Conservation (phyloP, 192 early-diverging fungal genomes). For the Coemansia sp. region DNA sequence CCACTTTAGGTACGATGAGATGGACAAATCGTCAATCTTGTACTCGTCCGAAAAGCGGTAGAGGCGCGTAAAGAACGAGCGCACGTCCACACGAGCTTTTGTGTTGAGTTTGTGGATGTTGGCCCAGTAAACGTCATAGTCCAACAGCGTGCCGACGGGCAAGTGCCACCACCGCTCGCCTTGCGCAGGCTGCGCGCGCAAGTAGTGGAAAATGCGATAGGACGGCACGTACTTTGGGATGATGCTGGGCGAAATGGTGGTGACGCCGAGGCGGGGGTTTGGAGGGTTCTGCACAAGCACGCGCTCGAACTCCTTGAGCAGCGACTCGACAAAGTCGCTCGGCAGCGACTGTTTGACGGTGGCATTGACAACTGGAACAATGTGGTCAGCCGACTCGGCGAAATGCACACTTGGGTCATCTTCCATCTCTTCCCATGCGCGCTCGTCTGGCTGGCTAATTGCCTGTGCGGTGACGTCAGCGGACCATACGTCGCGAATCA, state of each 20-base stretch:
- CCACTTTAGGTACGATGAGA: constrained; percentile 43
- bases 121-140: constrained; percentile 53
- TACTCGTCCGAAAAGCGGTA: constrained; percentile 37
- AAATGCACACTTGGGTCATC: constrained; percentile 21
- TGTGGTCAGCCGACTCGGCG: neutral
- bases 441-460: neutral
- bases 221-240: constrained; percentile 65
- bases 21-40: constrained; percentile 26
- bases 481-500: constrained; percentile 40
- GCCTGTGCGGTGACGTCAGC: neutral
- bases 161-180: constrained; percentile 5
- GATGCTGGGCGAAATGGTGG: constrained; percentile 62
- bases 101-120: constrained; percentile 33
- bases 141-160: constrained; percentile 34
- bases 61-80: constrained; percentile 21
- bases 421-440: constrained; percentile 30
- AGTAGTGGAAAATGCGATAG: constrained; percentile 62
- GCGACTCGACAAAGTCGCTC: constrained; percentile 31
- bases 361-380: neutral
- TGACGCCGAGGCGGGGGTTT: constrained; percentile 24
- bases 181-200: neutral
- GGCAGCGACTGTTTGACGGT: constrained; percentile 12
- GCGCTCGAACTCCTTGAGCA: constrained; percentile 38
- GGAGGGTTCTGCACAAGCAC: constrained; percentile 17
- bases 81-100: neutral